Conservation (phyloP, 495 filamentous ascomycete genomes). For the Xylaria curta region DNA sequence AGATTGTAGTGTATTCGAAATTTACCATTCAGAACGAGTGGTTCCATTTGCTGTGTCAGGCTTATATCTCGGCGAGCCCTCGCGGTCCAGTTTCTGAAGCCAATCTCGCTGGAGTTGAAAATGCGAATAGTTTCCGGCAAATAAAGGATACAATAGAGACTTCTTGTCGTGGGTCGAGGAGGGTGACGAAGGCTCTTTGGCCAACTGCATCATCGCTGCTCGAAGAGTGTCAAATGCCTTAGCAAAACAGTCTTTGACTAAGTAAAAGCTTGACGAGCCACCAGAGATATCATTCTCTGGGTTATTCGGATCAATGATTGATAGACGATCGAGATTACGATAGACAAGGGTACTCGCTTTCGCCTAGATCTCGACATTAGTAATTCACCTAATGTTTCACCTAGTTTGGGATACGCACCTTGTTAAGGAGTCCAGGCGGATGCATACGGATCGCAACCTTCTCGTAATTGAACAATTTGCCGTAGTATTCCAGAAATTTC, state of each 20-base stretch:
- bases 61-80: not conserved
- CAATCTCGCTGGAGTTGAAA: conserved; percentile 68
- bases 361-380: conserved; percentile 40
- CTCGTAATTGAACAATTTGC: conserved; percentile 73
- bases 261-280: conserved; percentile 68
- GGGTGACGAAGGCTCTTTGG: conserved; percentile 24
- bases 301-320: conserved; percentile 89
- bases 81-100: conserved; percentile 35
- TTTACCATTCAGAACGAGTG: not conserved
- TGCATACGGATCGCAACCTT: conserved; percentile 74
- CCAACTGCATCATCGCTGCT: conserved; percentile 58
- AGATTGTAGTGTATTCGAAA: not conserved
- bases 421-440: conserved; percentile 71
- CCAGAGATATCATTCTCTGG: conserved; percentile 83
- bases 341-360: conserved; percentile 47
- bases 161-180: conserved; percentile 32
- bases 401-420: conserved; percentile 60
- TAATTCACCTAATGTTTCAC: not conserved
- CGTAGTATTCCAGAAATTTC: conserved; percentile 88
- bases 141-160: conserved; percentile 68
- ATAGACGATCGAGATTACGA: conserved; percentile 62
- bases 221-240: conserved; percentile 64
- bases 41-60: not conserved
- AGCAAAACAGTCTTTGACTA: conserved; percentile 69
- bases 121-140: conserved; percentile 74